Conservation (phyloP, 1,139 yeast genomes). For the Kodamaea sp. region DNA sequence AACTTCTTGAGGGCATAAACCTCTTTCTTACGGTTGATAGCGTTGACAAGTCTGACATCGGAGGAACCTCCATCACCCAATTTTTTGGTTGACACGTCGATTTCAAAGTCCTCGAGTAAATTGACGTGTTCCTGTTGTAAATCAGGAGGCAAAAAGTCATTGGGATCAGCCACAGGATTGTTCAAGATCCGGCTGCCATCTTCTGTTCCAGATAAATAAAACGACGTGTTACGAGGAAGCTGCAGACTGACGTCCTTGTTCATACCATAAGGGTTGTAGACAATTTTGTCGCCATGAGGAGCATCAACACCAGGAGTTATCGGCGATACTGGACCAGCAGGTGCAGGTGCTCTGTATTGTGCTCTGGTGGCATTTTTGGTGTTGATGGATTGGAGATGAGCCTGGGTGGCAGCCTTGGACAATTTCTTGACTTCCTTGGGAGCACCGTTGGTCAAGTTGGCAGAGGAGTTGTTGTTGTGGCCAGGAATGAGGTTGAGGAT, state of each 20-base stretch:
- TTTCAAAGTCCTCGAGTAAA: conserved; percentile 59
- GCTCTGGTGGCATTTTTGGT: conserved; percentile 28
- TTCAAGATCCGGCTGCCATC: conserved; percentile 50
- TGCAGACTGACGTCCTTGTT: conserved; percentile 39
- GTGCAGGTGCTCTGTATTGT: conserved; percentile 9
- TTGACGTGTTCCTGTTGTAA: conserved; percentile 52
- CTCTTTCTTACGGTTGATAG: conserved; percentile 40
- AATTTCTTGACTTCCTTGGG: conserved; percentile 26
- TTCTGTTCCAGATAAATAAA: conserved; percentile 39
- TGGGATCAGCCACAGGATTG: conserved; percentile 70
- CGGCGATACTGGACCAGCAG: not conserved
- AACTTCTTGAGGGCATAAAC: conserved; percentile 65
- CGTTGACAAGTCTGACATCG: conserved; percentile 56
- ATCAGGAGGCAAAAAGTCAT: conserved; percentile 58
- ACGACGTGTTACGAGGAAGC: conserved; percentile 40
- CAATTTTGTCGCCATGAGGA: conserved; percentile 36
- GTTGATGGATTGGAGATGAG: conserved; percentile 38
- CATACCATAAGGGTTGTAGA: conserved; percentile 49
- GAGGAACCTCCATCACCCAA: conserved; percentile 77
- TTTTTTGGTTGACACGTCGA: conserved; percentile 48
- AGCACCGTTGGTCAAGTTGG: conserved; percentile 1
- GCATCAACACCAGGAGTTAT: conserved; percentile 2
- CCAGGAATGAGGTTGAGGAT: conserved; percentile 6
- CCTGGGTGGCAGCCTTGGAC: conserved; percentile 41
- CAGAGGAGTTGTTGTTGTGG: conserved; percentile 1